Evolutionary conservation across 495 filamentous ascomycete genomes (phyloP).

Genomic region (Aspergillus incahuasiensis): DNA sequence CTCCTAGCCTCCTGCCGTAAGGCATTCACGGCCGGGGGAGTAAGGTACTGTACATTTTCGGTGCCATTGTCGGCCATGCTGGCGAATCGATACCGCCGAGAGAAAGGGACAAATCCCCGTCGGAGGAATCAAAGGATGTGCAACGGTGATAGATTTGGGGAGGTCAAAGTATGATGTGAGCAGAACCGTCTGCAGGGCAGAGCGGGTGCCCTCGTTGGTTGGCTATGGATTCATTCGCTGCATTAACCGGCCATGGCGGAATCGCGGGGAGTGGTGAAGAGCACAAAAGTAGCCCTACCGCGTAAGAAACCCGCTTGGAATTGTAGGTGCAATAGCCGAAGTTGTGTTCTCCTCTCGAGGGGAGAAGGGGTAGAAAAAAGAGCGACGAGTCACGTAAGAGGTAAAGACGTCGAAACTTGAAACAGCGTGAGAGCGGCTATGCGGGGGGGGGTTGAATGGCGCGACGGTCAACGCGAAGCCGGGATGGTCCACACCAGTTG

Average conservation of each 20-base stretch:
- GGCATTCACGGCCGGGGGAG: slow-evolving; percentile 49
- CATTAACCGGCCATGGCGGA: slow-evolving; percentile 42
- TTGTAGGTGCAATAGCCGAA: not conserved
- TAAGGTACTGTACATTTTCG: slow-evolving; percentile 40
- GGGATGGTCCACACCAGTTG: slow-evolving; percentile 31
- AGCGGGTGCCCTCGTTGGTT: slow-evolving; percentile 41
- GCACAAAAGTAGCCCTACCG: slow-evolving; percentile 12
- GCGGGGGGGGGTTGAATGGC: slow-evolving; percentile 35
- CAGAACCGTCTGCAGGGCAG: slow-evolving; percentile 49
- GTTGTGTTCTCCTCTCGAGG: not conserved
- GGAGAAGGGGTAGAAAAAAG: slow-evolving; percentile 9
- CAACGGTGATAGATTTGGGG: not conserved
- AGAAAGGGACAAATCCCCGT: not conserved
- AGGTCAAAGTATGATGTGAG: slow-evolving; percentile 20
- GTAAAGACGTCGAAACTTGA: slow-evolving; percentile 5
- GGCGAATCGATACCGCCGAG: slow-evolving; percentile 17
- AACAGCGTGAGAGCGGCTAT: slow-evolving; percentile 26
- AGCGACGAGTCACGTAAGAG: slow-evolving; percentile 20
- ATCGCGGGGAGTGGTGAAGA: slow-evolving; percentile 14
- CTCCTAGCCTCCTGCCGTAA: slow-evolving; percentile 49
- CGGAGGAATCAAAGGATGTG: slow-evolving; percentile 4
- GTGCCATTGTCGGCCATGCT: slow-evolving; percentile 45
- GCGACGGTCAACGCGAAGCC: slow-evolving; percentile 38
- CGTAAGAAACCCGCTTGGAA: not conserved
- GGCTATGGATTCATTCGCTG: slow-evolving; percentile 44